Evolutionary conservation across 2,329 filamentous ascomycete genomes (phyloP), one percentile per base, ranked within the genome.

Genomic region (Kalmusia sp.): DNA sequence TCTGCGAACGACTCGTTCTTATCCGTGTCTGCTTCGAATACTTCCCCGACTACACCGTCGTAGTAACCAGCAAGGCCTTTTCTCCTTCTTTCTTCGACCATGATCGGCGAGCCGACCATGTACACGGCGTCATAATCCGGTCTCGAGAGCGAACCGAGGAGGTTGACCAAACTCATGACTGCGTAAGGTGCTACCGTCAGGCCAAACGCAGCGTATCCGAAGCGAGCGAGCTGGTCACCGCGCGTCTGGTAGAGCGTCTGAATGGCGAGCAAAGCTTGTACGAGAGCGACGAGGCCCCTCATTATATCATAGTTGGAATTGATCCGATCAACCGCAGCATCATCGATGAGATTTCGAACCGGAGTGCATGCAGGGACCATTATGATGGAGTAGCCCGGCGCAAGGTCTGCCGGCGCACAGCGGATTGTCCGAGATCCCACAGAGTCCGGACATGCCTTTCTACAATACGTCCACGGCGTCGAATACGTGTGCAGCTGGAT

Each of bases 121-220:
- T 68, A 69, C 4, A 69, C 22, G 3, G 52, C 48, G 3, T 61
- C 41, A 46, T 71, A 71, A 6, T 63, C 51, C 11, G 67, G 69
- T 4, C 48, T 15, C 5, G 48, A n/a, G 7, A 62, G 27, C 9
- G 28, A 41, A 17, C 59, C 61, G 6, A 65, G 3, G 4, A 73
- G 47, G 48, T 74, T 73, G n/a, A 73, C 35, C 5, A 72, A 45
- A 1, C 71, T 73, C 71, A 74, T 73, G 8, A 68, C 21, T 8
- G 64, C 33, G 40, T 72, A 72, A 0, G 68, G 70, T 5, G 65
- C 45, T 4, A 72, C 65, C 0, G 70, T 72, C 7, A 74, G 58
- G 6, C 63, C 60, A 41, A 69, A 73, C 2, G 70, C 64, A 1
- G 67, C 67, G 41, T 70, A 73, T 12, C 69, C 70, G 34, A 61